phyloP scores from a whole-genome alignment of 176 grass and related monocot species.

The Leersia perrieri region DNA sequence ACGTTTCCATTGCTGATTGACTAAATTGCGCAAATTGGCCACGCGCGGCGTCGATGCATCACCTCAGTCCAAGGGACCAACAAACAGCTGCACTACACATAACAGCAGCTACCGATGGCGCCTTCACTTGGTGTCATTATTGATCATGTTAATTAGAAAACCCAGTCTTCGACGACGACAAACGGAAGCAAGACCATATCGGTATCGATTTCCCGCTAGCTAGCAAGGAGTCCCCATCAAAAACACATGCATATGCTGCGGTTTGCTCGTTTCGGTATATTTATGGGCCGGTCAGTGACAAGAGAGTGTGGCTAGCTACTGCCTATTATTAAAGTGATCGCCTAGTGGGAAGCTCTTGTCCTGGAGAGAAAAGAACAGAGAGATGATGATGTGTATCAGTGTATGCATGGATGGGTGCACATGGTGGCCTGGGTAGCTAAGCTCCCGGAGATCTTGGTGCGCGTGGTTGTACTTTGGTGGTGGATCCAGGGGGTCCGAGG shows the following conservation, averaged over 20 bases:
- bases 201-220: background rate
- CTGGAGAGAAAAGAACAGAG: background rate
- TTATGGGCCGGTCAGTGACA: conserved; percentile 28
- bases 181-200: background rate
- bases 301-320: conserved; percentile 21
- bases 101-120: background rate
- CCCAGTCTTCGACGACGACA: background rate
- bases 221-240: background rate
- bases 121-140: background rate
- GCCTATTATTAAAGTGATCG: conserved; percentile 46
- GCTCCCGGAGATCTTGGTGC: background rate
- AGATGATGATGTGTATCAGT: background rate
- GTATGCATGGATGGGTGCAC: background rate
- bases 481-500: conserved; percentile 44
- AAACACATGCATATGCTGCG: background rate
- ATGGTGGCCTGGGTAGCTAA: background rate
- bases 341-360: conserved; percentile 15
- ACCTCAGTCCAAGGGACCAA: background rate
- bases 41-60: no score
- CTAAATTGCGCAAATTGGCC: no score
- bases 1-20: background rate
- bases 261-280: background rate
- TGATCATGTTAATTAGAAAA: background rate
- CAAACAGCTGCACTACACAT: background rate
- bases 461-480: conserved; percentile 40